A percentile compares a stretch with the other conserved stretches of the same genome.
Conservation (phyloP, 345 rosid species). For the Syzygium aromaticum region DNA sequence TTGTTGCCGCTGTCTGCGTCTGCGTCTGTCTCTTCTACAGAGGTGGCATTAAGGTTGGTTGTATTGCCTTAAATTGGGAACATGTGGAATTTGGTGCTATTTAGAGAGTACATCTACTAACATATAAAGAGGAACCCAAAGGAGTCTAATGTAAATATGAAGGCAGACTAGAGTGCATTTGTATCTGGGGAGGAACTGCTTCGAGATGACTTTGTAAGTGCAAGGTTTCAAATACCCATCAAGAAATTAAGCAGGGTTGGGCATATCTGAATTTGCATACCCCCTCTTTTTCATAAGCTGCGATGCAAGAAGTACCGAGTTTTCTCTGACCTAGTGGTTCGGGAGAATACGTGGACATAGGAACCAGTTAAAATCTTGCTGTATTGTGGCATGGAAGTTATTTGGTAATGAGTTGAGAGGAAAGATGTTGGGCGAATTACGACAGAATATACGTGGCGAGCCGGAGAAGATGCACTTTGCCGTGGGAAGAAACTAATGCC, state of each 20-base stretch:
- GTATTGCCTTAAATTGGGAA: slow-evolving; percentile 70
- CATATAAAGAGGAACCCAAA: not conserved
- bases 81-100: slow-evolving; percentile 57
- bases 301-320: not conserved
- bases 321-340: not conserved
- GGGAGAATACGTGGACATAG: not conserved
- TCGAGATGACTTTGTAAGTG: not conserved
- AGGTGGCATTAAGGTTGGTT: slow-evolving; percentile 52
- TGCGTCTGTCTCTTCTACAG: slow-evolving; percentile 85
- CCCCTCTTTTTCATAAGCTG: not conserved
- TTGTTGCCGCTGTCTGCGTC: slow-evolving; percentile 85
- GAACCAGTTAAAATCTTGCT: not conserved
- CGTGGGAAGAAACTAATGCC: not conserved
- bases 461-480: not conserved
- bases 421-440: not conserved
- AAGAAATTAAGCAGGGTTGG: not conserved
- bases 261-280: not conserved
- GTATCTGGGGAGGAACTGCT: not conserved
- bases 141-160: not conserved
- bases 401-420: not conserved
- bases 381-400: not conserved
- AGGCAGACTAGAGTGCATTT: not conserved
- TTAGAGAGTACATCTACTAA: slow-evolving; percentile 14
- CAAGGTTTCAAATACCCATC: not conserved
- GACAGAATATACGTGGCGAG: not conserved